phyloP scores from a whole-genome alignment of 139 green algal species.

The Tetraselmis chui region DNA sequence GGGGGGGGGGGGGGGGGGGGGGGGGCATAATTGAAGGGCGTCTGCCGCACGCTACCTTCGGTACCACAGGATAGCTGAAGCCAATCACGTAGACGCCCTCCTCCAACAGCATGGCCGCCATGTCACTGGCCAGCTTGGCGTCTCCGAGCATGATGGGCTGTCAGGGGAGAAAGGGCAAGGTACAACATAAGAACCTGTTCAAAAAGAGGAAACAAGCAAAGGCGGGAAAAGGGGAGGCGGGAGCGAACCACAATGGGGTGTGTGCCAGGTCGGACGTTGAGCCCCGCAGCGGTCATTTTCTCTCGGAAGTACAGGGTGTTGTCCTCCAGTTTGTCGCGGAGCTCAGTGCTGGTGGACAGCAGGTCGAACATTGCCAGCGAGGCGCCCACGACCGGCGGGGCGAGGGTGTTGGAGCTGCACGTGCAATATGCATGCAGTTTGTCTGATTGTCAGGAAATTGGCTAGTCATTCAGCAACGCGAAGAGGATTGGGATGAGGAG shows the following conservation, averaged over 20 bases:
- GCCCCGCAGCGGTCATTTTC: constrained; percentile 39
- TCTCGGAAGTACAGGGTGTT: constrained; percentile 51
- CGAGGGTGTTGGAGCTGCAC: constrained; percentile 46
- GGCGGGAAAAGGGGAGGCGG: not conserved
- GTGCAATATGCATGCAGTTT: not conserved
- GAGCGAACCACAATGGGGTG: constrained; percentile 55
- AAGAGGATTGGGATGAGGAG: not conserved
- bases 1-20: no score
- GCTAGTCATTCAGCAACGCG: not conserved
- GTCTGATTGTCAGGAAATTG: no score
- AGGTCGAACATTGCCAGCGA: constrained; percentile 41
- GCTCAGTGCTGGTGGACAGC: constrained; percentile 23
- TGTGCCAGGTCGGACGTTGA: constrained; percentile 32
- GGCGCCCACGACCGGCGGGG: constrained; percentile 43
- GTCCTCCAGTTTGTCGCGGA: constrained; percentile 33
- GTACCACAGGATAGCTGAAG: constrained; percentile 64
- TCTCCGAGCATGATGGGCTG: constrained; percentile 68
- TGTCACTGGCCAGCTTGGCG: constrained; percentile 36
- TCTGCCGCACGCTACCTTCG: constrained; percentile 35
- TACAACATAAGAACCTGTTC: no score
- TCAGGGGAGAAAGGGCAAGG: no score
- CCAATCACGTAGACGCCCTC: constrained; percentile 47
- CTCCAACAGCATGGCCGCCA: constrained; percentile 44
- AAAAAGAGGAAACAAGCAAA: not conserved
- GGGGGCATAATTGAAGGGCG: no score